Conservation (phyloP, 2,329 filamentous ascomycete genomes). For the Zymoseptoria passerinii region DNA sequence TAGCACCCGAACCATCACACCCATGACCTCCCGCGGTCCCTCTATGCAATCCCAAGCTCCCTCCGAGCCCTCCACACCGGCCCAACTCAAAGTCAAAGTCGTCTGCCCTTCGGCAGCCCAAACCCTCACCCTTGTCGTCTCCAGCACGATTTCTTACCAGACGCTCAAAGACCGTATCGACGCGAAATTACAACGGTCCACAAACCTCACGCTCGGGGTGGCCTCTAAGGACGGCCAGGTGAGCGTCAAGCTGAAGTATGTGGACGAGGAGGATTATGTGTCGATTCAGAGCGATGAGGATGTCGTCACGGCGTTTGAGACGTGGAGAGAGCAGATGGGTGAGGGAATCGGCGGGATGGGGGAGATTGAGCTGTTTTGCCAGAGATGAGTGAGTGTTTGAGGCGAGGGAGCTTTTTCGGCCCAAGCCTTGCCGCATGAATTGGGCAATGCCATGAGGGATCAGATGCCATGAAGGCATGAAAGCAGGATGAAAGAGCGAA, state of each 20-base stretch:
- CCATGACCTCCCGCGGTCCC: conserved; percentile 27
- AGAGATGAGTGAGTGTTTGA: conserved; percentile 33
- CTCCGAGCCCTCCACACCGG: conserved; percentile 5
- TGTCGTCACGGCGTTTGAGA: conserved; percentile 89
- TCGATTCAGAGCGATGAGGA: conserved; percentile 94
- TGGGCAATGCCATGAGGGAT: neutral
- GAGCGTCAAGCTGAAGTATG: conserved; percentile 78
- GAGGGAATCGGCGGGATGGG: conserved; percentile 60
- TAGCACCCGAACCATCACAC: conserved; percentile 32
- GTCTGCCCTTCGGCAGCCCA: conserved; percentile 71
- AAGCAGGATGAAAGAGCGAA: neutral
- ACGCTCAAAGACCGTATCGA: conserved; percentile 93
- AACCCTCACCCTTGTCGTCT: conserved; percentile 91
- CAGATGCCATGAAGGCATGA: neutral
- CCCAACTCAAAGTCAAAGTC: conserved; percentile 91
- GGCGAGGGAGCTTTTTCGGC: neutral
- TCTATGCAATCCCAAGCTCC: conserved; percentile 8
- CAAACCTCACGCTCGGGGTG: conserved; percentile 71
- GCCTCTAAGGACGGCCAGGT: conserved; percentile 16
- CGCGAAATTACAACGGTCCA: conserved; percentile 82
- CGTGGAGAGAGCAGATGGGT: conserved; percentile 73
- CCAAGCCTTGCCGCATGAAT: too few species aligned
- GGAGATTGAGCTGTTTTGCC: conserved; percentile 82
- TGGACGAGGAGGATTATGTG: conserved; percentile 87
- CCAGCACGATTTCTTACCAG: conserved; percentile 89